Conservation (phyloP, 345 rosid species). For the Bruguiera sexangula region DNA sequence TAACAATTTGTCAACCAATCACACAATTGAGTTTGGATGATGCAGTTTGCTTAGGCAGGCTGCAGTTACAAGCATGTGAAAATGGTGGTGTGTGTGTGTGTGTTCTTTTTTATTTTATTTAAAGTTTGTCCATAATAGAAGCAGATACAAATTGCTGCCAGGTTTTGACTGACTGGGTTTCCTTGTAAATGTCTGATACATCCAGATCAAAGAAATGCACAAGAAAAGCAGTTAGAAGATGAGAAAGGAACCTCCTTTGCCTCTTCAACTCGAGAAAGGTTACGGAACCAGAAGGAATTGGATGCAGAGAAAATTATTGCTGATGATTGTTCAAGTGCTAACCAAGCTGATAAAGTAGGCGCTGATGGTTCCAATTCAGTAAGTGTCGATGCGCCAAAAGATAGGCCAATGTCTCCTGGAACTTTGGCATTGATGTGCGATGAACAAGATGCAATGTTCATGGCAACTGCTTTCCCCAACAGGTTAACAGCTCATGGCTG, state of each 20-base stretch:
- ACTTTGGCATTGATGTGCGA: conserved; percentile 99
- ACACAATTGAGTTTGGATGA: too few species aligned
- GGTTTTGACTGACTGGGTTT: neutral
- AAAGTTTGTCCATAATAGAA: too few species aligned
- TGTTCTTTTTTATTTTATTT: too few species aligned
- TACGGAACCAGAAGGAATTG: conserved; percentile 43
- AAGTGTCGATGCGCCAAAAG: conserved; percentile 55
- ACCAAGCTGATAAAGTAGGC: conserved; percentile 48
- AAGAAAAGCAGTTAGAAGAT: conserved; percentile 47
- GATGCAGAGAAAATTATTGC: conserved; percentile 40
- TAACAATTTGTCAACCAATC: too few species aligned
- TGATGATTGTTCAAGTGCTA: conserved; percentile 53
- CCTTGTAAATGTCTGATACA: neutral
- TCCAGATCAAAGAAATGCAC: conserved; percentile 52
- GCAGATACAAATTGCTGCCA: neutral
- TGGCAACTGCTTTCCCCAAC: conserved; percentile 62
- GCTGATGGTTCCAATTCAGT: conserved; percentile 47
- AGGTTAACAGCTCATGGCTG: conserved; percentile 50
- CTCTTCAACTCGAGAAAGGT: conserved; percentile 53
- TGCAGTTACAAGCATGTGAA: too few species aligned
- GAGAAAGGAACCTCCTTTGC: conserved; percentile 47
- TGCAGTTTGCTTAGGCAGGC: too few species aligned
- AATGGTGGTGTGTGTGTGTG: too few species aligned
- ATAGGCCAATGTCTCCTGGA: conserved; percentile 95
- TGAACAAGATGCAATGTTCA: conserved; percentile 82